A percentile compares a stretch with the other conserved stretches of the same genome.
phyloP scores from a whole-genome alignment of 73 alveolate species.

The Paramecium tetraurelia region DNA sequence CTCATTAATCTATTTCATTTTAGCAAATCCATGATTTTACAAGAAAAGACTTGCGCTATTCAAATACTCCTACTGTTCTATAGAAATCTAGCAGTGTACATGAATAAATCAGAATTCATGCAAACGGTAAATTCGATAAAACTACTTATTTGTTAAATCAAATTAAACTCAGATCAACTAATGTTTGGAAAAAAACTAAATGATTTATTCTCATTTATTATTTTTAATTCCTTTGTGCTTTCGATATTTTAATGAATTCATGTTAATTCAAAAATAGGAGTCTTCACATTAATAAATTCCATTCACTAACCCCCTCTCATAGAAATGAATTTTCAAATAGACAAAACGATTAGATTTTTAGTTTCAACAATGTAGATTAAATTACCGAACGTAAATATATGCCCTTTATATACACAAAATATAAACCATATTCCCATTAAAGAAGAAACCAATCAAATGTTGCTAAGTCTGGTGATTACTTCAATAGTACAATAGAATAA shows the following conservation, averaged over 20 bases:
- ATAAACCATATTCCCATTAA: background rate
- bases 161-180: constrained; percentile 24
- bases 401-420: background rate
- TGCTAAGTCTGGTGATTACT: background rate
- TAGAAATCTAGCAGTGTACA: background rate
- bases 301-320: background rate
- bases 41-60: background rate
- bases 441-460: background rate
- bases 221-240: background rate
- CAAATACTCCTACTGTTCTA: background rate
- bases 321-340: background rate
- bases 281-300: background rate
- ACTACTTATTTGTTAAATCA: background rate
- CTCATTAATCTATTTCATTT: background rate
- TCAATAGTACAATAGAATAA: background rate
- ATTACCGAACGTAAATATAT: background rate
- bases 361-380: background rate
- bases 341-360: background rate
- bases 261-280: background rate
- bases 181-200: constrained; percentile 16
- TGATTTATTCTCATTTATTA: background rate
- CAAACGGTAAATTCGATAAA: constrained; percentile 14
- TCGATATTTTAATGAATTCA: background rate
- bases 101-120: background rate
- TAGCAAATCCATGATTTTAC: background rate